phyloP scores from a whole-genome alignment of 2,329 filamentous ascomycete species.

The Byssothecium circinans region DNA sequence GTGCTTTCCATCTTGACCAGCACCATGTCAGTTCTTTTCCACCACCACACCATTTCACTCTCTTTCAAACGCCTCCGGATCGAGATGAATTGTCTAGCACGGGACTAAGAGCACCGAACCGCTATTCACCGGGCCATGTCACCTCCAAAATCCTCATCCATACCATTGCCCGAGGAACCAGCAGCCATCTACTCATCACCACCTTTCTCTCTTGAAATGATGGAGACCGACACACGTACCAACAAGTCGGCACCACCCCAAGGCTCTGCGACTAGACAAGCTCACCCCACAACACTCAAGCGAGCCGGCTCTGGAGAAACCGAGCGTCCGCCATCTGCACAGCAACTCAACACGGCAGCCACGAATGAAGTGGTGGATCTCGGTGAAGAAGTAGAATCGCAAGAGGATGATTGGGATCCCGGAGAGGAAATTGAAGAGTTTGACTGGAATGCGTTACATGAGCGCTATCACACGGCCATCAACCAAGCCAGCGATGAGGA shows the following conservation, averaged over 20 bases:
- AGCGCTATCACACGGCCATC: constrained; percentile 68
- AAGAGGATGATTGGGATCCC: constrained; percentile 11
- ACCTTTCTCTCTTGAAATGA: constrained; percentile 11
- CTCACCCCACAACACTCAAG: constrained; percentile 4
- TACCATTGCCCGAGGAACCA: constrained; percentile 15
- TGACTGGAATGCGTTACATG: constrained; percentile 77
- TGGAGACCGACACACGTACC: constrained; percentile 17
- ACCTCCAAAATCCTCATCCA: constrained; percentile 19
- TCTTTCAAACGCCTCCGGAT: constrained; percentile 1
- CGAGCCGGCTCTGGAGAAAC: constrained; percentile 26
- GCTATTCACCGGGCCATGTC: constrained; percentile 20
- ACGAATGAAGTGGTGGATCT: constrained; percentile 4
- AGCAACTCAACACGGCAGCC: constrained; percentile 13
- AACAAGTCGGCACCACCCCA: constrained; percentile 16
- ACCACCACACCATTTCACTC: not conserved
- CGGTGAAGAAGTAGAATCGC: constrained; percentile 8
- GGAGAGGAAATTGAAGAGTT: constrained; percentile 54
- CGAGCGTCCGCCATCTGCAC: constrained; percentile 31
- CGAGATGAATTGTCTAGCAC: constrained; percentile 5
- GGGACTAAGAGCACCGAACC: constrained; percentile 27
- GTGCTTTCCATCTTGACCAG: constrained; percentile 1
- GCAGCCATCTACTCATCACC: constrained; percentile 14
- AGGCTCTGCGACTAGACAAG: constrained; percentile 11
- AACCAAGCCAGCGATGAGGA: constrained; percentile 65
- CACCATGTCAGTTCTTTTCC: not conserved